phyloP scores from a whole-genome alignment of 306 rosid species.

The Trifolium fragiferum region DNA sequence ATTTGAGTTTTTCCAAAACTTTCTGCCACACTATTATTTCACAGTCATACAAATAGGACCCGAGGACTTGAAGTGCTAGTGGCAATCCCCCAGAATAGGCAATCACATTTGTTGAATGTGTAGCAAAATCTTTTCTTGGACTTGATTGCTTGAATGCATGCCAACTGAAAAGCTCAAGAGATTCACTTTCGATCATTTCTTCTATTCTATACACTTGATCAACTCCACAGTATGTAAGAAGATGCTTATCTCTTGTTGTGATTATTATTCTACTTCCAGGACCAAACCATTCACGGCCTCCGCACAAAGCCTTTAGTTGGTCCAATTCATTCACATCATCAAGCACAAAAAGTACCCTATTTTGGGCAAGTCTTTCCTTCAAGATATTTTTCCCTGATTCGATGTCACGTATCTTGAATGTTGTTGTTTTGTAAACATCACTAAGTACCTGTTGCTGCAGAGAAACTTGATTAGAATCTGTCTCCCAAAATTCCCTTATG shows the following conservation, averaged over 20 bases:
- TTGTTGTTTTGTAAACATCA: neutral
- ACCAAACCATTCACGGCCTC: neutral
- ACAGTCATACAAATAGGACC: conserved; percentile 4
- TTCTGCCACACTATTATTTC: neutral
- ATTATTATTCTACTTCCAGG: neutral
- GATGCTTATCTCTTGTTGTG: no score
- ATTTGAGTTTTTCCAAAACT: conserved; percentile 16
- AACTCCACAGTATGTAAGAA: neutral
- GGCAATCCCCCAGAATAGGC: conserved; percentile 13
- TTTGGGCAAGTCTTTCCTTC: neutral
- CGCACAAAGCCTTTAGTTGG: neutral
- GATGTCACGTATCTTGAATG: neutral
- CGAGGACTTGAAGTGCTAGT: conserved; percentile 31
- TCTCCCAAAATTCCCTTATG: no score
- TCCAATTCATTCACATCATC: neutral
- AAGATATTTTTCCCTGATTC: neutral
- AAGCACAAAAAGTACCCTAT: neutral
- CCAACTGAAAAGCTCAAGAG: conserved; percentile 5
- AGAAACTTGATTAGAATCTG: neutral
- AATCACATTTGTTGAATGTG: neutral
- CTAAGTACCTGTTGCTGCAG: neutral
- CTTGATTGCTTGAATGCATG: neutral
- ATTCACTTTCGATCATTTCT: neutral
- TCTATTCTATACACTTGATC: neutral
- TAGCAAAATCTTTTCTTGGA: neutral